A percentile compares a stretch with the other conserved stretches of the same genome.
Conservation (phyloP, 306 rosid genomes). For the Adenanthera pavonina region DNA sequence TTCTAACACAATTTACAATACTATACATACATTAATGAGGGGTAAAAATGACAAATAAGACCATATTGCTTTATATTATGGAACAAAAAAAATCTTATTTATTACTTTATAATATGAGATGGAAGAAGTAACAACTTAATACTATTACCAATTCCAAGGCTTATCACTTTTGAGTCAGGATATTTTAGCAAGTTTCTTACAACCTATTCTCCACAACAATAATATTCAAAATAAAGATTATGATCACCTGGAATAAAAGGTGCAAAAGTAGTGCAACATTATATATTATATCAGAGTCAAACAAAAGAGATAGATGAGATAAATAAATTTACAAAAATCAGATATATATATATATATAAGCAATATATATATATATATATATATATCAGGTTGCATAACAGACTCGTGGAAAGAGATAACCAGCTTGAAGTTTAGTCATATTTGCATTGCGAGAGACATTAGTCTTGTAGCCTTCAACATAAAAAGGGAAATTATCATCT, state of each 20-base stretch:
- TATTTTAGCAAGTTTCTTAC: constrained; percentile 83
- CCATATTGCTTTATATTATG: too few species aligned
- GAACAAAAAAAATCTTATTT: too few species aligned
- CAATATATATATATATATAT: too few species aligned
- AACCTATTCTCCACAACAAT: constrained; percentile 53
- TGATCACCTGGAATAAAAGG: constrained; percentile 21
- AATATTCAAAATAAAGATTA: constrained; percentile 1
- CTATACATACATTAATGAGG: too few species aligned
- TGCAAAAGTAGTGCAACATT: not conserved
- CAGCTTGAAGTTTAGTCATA: constrained; percentile 89
- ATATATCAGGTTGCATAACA: constrained; percentile 36
- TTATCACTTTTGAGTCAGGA: constrained; percentile 95
- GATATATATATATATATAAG: not conserved
- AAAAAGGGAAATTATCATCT: constrained; percentile 19
- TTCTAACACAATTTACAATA: too few species aligned
- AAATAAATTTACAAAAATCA: not conserved
- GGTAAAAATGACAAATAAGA: too few species aligned
- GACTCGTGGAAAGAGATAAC: constrained; percentile 98
- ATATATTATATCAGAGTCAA: not conserved
- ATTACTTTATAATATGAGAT: too few species aligned
- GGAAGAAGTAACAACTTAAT: too few species aligned
- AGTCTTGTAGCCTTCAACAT: constrained; percentile 70
- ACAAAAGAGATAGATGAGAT: constrained; percentile 6
- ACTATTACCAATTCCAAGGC: constrained; percentile 98
- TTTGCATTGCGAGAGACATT: constrained; percentile 82